phyloP scores from a whole-genome alignment of 441 rosid species.

The Isatis lusitanica region DNA sequence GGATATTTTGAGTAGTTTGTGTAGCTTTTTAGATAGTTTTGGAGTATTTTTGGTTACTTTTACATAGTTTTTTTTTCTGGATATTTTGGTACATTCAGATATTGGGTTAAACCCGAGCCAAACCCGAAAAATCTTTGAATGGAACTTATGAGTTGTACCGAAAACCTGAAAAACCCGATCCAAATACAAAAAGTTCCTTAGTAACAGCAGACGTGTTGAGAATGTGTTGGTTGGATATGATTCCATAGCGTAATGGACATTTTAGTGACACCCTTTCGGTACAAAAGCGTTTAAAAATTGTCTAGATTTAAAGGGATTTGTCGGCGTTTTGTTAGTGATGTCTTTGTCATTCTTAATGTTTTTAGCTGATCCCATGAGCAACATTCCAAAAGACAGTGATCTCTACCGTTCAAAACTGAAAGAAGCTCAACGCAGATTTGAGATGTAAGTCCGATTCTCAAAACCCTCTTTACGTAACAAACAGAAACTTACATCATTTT shows the following conservation, averaged over 20 bases:
- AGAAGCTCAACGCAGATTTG: conserved; percentile 76
- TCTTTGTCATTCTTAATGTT: neutral
- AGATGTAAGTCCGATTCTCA: conserved; percentile 57
- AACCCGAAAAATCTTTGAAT: no score
- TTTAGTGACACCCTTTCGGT: neutral
- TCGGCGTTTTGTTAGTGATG: conserved; percentile 3
- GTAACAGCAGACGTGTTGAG: neutral
- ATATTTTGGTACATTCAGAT: no score
- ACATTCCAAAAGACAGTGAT: conserved; percentile 84
- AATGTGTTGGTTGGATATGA: neutral
- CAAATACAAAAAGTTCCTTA: no score
- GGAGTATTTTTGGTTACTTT: no score
- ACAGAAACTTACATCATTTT: neutral
- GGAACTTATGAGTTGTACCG: no score
- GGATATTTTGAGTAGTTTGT: no score
- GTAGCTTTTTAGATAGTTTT: no score
- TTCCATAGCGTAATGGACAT: neutral
- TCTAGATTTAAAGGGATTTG: neutral
- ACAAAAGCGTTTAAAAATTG: neutral
- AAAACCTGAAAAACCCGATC: no score
- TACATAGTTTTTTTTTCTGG: no score
- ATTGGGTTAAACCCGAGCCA: no score
- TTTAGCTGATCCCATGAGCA: conserved; percentile 64
- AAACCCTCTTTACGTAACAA: neutral
- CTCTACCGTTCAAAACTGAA: conserved; percentile 62